Base-by-base conservation (phyloP, 2,329 filamentous ascomycete genomes). In the Didymosphaeria variabile region DNA sequence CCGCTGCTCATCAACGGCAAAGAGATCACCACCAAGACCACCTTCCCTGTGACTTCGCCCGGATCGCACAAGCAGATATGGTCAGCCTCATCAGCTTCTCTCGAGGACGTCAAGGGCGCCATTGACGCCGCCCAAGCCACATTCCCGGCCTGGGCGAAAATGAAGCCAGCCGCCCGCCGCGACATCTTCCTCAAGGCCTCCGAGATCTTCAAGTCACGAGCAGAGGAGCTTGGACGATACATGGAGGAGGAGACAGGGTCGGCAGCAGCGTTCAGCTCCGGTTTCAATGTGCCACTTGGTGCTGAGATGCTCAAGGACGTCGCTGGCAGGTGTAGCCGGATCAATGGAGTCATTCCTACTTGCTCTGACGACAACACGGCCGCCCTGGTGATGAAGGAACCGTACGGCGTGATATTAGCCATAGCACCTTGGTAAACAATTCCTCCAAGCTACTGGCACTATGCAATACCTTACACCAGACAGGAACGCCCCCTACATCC, bases 341-440 rank as follows among this genome's bases (percentile, higher is more conserved):
- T 87, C 15, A 79, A 80, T 67, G 86, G 85, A 1, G 71, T 73
- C 10, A 82, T 86, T 19, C 85, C 85, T 0, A 77, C 77, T 2
- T 80, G 82, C 21, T 74, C 74, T 15, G 70, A 85, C 17, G 81
- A 86, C 40, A 84, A 83, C 0, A 83, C 83, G 26, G 83, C 79
- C 52, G 91, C 88, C 0, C 81, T 95, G 66, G 80, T 96, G 4
- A 79, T 89, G 65, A 90, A 88, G 72, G 91, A 94, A 77, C 92
- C 93, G 0, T 93, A 87, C 68, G 93, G 93, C 1, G 92, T 95
- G 8, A 84, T 94, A 17, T 80, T 96, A 32, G 89, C 87, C 2
- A 93, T 96, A 76, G 91, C 90, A 2, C 91, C 93, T 10, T 97
- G 93, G 92, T 93, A 82, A 68, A 79, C 60, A n/a, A 5, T 47